phyloP scores from a whole-genome alignment of 805 yeast genomes.

The Starmera pachycereana region DNA sequence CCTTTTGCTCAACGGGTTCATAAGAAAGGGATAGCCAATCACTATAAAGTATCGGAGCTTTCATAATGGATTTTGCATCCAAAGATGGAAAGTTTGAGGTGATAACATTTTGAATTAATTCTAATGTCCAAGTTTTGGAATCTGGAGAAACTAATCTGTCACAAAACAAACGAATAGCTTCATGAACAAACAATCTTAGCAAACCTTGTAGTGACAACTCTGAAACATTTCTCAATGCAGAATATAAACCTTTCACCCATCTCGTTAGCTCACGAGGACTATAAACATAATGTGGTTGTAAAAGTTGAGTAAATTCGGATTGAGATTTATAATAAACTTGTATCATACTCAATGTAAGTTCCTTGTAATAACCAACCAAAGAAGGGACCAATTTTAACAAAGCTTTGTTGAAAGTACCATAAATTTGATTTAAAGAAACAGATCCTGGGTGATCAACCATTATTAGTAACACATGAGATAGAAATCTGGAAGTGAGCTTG shows the following conservation, averaged over 20 bases:
- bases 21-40: constrained; percentile 66
- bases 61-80: constrained; percentile 24
- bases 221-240: constrained; percentile 31
- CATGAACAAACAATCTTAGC: constrained; percentile 69
- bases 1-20: constrained; percentile 38
- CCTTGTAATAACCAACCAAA: constrained; percentile 39
- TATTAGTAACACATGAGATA: constrained; percentile 54
- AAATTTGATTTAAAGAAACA: constrained; percentile 56
- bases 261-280: constrained; percentile 90
- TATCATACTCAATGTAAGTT: constrained; percentile 58
- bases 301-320: constrained; percentile 24
- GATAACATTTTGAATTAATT: constrained; percentile 25
- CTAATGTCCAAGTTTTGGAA: constrained; percentile 42
- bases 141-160: constrained; percentile 48
- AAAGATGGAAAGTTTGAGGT: constrained; percentile 35
- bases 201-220: constrained; percentile 31
- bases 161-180: constrained; percentile 64
- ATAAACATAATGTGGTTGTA: constrained; percentile 55
- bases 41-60: constrained; percentile 53
- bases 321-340: constrained; percentile 42
- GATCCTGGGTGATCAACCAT: constrained; percentile 73
- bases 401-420: constrained; percentile 45
- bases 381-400: constrained; percentile 51
- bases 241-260: constrained; percentile 70
- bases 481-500: constrained; percentile 44